A percentile compares a stretch with the other conserved stretches of the same genome.
Evolutionary conservation across 2,329 filamentous ascomycete genomes (phyloP).

Genomic region (Colletotrichum gloeosporioides): DNA sequence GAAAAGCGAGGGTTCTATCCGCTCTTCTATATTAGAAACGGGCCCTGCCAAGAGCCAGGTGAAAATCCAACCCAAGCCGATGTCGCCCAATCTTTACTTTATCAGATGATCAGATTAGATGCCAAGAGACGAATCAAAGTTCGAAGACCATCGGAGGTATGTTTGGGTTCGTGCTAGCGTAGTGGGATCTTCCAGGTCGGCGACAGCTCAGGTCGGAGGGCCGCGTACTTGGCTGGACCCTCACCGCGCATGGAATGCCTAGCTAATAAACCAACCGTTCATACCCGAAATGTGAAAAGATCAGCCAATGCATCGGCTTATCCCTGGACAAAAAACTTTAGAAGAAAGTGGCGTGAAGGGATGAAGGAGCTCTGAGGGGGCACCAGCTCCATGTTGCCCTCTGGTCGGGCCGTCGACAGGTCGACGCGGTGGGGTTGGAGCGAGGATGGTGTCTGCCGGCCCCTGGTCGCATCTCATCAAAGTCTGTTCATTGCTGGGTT

Average conservation of each 20-base stretch:
- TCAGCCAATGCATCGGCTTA: constrained; percentile 3
- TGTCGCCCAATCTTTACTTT: constrained; percentile 16
- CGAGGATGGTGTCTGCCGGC: background rate
- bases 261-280: background rate
- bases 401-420: constrained; percentile 10
- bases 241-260: background rate
- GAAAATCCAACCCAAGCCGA: background rate
- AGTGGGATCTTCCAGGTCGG: constrained; percentile 9
- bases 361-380: background rate
- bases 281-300: background rate
- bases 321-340: background rate
- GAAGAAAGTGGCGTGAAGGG: constrained; percentile 8
- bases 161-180: constrained; percentile 18
- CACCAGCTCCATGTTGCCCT: background rate
- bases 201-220: constrained; percentile 7
- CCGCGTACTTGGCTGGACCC: constrained; percentile 15
- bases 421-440: constrained; percentile 3
- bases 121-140: constrained; percentile 3
- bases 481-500: background rate
- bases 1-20: background rate
- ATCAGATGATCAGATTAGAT: constrained; percentile 23
- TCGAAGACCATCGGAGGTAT: background rate
- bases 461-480: background rate
- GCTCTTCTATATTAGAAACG: constrained; percentile 5
- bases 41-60: background rate